These are phyloP conservation scores for Bipolaris cookei DNA, from an alignment of 2,329 filamentous ascomycete genomes.

Conservation along the genomic window DNA sequence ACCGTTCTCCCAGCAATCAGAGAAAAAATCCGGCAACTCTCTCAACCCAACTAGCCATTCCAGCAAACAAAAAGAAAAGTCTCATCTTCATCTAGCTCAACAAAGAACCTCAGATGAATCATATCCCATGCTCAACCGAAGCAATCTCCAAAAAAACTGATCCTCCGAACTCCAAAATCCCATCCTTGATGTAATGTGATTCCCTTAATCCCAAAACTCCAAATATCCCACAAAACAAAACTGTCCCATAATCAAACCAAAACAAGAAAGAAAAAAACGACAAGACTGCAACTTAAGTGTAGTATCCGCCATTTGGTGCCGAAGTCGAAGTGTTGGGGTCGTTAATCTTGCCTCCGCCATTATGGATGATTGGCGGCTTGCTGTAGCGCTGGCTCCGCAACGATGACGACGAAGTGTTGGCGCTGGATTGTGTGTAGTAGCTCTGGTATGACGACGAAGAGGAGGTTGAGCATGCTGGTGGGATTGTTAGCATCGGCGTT, in stretches of 20 bases:
- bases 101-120: no score
- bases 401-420: conserved; percentile 15
- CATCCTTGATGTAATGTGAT: not conserved
- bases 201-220: not conserved
- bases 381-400: conserved; percentile 34
- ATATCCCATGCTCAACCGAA: not conserved
- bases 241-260: not conserved
- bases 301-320: conserved; percentile 39
- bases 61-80: no score
- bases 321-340: conserved; percentile 40
- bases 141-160: not conserved
- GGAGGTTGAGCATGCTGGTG: conserved; percentile 34
- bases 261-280: not conserved
- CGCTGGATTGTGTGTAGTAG: conserved; percentile 34
- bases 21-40: no score
- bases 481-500: conserved; percentile 26
- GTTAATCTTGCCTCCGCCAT: conserved; percentile 37
- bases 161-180: not conserved
- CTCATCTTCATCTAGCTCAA: no score
- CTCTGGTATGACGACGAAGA: conserved; percentile 35
- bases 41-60: no score
- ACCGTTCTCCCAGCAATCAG: no score
- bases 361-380: conserved; percentile 41
- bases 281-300: conserved; percentile 23
- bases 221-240: not conserved